Conservation (phyloP, 2,329 filamentous ascomycete genomes). For the Clarireedia sp. region DNA sequence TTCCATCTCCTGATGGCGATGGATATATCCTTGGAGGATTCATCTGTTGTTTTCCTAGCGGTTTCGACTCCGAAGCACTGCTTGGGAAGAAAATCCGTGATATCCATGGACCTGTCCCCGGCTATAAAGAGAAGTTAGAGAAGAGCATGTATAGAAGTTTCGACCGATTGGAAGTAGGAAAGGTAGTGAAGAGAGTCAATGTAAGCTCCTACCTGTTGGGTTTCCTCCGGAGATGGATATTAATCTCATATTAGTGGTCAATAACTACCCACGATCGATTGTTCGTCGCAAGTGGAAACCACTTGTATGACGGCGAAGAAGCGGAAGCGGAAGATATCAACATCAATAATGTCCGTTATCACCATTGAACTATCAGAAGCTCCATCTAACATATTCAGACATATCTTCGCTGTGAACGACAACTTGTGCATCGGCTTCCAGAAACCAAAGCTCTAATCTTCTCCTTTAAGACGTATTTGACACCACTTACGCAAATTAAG, state of each 20-base stretch:
- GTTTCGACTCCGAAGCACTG: slow-evolving; percentile 49
- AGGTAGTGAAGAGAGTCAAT: slow-evolving; percentile 48
- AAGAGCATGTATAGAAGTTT: slow-evolving; percentile 57
- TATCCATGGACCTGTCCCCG: slow-evolving; percentile 52
- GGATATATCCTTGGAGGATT: slow-evolving; percentile 49
- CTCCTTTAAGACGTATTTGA: slow-evolving; percentile 55
- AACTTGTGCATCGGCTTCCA: slow-evolving; percentile 53
- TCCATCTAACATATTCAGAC: slow-evolving; percentile 27
- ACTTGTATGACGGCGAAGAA: slow-evolving; percentile 34
- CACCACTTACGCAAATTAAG: slow-evolving; percentile 46
- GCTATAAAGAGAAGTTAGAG: slow-evolving; percentile 48
- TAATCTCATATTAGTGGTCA: slow-evolving; percentile 31
- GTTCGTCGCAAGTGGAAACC: slow-evolving; percentile 33
- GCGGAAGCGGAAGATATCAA: slow-evolving; percentile 34
- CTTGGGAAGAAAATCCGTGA: slow-evolving; percentile 42
- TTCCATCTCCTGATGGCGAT: slow-evolving; percentile 34
- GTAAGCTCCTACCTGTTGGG: slow-evolving; percentile 12
- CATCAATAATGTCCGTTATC: slow-evolving; percentile 34
- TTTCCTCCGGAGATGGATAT: background rate
- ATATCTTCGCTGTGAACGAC: slow-evolving; percentile 48
- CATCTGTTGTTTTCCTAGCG: slow-evolving; percentile 47
- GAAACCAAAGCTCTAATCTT: slow-evolving; percentile 47
- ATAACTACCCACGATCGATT: slow-evolving; percentile 35
- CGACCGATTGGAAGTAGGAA: slow-evolving; percentile 42
- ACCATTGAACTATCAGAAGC: background rate